Base-by-base conservation (phyloP, 1,284 basidiomycete genomes). In the Papiliotrema flavescens region DNA sequence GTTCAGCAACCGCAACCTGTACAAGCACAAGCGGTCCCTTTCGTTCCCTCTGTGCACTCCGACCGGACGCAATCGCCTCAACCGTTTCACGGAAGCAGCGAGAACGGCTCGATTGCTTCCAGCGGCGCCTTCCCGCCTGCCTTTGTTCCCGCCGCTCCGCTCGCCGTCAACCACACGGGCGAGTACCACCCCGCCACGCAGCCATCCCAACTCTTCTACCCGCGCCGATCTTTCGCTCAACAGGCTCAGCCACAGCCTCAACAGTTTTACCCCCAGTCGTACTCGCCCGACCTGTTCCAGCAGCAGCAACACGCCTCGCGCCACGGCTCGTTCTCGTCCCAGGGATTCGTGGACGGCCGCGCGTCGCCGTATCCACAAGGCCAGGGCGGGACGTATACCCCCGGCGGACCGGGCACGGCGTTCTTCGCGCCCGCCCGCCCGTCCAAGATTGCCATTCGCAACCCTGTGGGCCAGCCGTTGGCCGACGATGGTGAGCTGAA, bases 81-180 rank as follows among this genome's bases (percentile, higher is more conserved):
- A 36, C 56, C 54, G 17, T 61, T 59, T 19, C 56, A 61, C 13
- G 56, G 48, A 40, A 64, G 60, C 1, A 64, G 62, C 46, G 66
- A 73, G 51, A 68, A 64, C 51, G 69, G 69, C 14, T 67, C 66
- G 11, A 64, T 66, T 22, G 14, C 55, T 28, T 60, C 54, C 26
- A 36, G 54, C 28, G 49, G 47, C 34, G 49, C 47, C 36, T 45
- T 36, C 46, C 34, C 37, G 19, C 36, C 36, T 32, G 5, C 24
- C 4, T 47, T 43, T 17, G 20, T 49, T 9, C 55, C 39, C 39
- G 73, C 89, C 9, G 87, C 89, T 17, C 87, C 83, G 42, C 80
- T 90, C 51, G 87, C 81, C 13, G 76, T 89, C 66, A 83, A 84
- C 59, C 82, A 83, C 47, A 83, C 85, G 51, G 89, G 88, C 36